A percentile compares a stretch with the other conserved stretches of the same genome.
These are phyloP conservation scores for Tolypocladium paradoxum DNA, from an alignment of 2,329 filamentous ascomycete species.

Conservation along the genomic window DNA sequence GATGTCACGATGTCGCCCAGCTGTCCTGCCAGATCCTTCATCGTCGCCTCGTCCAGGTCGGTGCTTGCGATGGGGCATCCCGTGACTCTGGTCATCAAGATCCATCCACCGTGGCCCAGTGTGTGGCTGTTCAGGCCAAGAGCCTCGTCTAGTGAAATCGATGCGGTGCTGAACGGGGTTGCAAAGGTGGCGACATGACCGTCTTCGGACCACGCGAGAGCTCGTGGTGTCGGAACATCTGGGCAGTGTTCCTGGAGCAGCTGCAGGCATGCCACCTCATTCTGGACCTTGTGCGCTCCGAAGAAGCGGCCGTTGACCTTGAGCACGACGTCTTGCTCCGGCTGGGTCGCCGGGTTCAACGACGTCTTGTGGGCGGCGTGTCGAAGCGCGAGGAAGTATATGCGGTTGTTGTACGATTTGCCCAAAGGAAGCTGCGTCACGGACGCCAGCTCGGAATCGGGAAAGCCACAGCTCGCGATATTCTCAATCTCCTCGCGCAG, in stretches of 20 bases:
- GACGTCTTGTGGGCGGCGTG: background rate
- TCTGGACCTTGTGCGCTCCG: conserved; percentile 10
- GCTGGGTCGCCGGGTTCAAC: background rate
- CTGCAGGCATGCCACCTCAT: conserved; percentile 11
- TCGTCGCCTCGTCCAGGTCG: conserved; percentile 4
- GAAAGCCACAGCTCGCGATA: conserved; percentile 5
- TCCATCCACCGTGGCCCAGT: conserved; percentile 8
- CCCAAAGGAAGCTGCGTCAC: conserved; percentile 5
- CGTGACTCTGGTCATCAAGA: conserved; percentile 8
- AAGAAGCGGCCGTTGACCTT: conserved; percentile 13
- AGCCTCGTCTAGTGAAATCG: background rate
- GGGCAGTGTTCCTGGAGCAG: conserved; percentile 9
- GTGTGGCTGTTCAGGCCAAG: background rate
- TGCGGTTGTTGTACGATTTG: conserved; percentile 12
- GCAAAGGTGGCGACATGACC: conserved; percentile 2
- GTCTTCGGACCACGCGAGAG: conserved; percentile 11
- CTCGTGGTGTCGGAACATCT: conserved; percentile 7
- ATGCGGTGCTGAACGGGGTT: background rate
- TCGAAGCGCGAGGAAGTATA: conserved; percentile 9
- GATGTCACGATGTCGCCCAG: conserved; percentile 7
- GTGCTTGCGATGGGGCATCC: conserved; percentile 5
- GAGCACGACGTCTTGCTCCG: conserved; percentile 7
- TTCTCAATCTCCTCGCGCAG: conserved; percentile 2
- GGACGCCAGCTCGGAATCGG: conserved; percentile 2
- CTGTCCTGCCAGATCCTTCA: conserved; percentile 5